phyloP scores from a whole-genome alignment of 2,329 filamentous ascomycete genomes.

The Trichoderma hamatum region DNA sequence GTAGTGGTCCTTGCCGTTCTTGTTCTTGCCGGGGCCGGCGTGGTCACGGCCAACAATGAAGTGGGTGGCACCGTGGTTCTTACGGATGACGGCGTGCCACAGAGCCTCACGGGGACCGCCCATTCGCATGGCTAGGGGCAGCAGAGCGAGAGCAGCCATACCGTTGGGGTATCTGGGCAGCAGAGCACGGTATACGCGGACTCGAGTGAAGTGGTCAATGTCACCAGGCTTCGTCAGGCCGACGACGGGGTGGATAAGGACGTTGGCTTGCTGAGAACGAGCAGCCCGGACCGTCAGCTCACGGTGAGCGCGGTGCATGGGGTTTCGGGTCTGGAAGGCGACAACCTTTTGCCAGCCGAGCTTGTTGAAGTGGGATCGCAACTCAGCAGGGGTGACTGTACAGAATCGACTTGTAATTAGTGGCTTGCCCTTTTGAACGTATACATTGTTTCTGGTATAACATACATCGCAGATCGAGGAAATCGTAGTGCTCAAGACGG shows the following conservation, averaged over 20 bases:
- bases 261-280: slow-evolving; percentile 93
- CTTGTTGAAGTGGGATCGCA: slow-evolving; percentile 98
- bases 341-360: slow-evolving; percentile 97
- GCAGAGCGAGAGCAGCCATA: slow-evolving; percentile 94
- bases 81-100: slow-evolving; percentile 99
- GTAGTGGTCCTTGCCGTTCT: slow-evolving; percentile 94
- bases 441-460: slow-evolving; percentile 22
- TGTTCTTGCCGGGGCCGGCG: slow-evolving; percentile 97
- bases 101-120: slow-evolving; percentile 96
- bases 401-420: not conserved
- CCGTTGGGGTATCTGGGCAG: slow-evolving; percentile 97
- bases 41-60: slow-evolving; percentile 99
- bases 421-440: not conserved
- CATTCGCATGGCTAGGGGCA: slow-evolving; percentile 98
- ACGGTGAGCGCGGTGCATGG: slow-evolving; percentile 98
- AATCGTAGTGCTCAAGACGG: slow-evolving; percentile 97
- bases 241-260: slow-evolving; percentile 98
- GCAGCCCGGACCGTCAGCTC: slow-evolving; percentile 97
- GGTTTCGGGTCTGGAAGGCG: slow-evolving; percentile 98
- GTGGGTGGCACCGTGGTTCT: slow-evolving; percentile 98
- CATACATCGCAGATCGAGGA: slow-evolving; percentile 91
- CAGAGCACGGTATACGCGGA: slow-evolving; percentile 97
- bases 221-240: slow-evolving; percentile 98
- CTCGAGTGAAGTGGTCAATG: slow-evolving; percentile 99
- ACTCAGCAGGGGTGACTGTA: slow-evolving; percentile 85